A percentile compares a stretch with the other conserved stretches of the same genome.
These are phyloP conservation scores for Sphenostylis stenocarpa DNA, from an alignment of 306 rosid genomes.

Conservation along the genomic window DNA sequence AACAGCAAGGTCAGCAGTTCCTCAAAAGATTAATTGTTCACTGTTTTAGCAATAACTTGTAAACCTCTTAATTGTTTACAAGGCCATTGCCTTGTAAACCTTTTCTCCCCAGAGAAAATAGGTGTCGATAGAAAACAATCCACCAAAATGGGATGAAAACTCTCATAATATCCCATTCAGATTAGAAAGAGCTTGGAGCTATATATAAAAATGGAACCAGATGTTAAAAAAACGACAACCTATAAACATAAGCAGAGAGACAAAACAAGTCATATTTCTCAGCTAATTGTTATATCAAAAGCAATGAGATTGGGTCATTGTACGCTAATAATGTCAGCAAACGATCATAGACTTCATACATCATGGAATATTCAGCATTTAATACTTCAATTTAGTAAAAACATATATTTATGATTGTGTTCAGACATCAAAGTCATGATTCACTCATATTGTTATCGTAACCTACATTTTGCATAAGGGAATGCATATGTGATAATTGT, in stretches of 20 bases:
- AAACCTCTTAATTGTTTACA: too few species aligned
- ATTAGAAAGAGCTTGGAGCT: background rate
- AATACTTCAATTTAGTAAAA: background rate
- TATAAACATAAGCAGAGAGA: background rate
- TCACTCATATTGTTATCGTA: conserved; percentile 3
- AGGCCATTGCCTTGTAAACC: background rate
- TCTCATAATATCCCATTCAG: background rate
- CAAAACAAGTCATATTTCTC: background rate
- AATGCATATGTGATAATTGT: background rate
- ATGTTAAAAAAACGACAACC: background rate
- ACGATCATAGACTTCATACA: background rate
- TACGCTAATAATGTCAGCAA: background rate
- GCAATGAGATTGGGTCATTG: background rate
- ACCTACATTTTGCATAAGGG: background rate
- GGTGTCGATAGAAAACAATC: background rate
- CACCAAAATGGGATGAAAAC: background rate
- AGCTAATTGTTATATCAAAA: background rate
- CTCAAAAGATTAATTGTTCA: background rate
- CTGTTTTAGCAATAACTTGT: background rate
- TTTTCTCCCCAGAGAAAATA: background rate
- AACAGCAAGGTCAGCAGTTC: background rate
- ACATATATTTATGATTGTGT: background rate
- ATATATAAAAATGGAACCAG: background rate
- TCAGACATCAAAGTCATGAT: conserved; percentile 1
- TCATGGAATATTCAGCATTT: background rate